Percentiles rank a stretch among this genome's conserved stretches.
Evolutionary conservation across 768 basidiomycete species (phyloP).

Genomic region (Austroboletus festivus): DNA sequence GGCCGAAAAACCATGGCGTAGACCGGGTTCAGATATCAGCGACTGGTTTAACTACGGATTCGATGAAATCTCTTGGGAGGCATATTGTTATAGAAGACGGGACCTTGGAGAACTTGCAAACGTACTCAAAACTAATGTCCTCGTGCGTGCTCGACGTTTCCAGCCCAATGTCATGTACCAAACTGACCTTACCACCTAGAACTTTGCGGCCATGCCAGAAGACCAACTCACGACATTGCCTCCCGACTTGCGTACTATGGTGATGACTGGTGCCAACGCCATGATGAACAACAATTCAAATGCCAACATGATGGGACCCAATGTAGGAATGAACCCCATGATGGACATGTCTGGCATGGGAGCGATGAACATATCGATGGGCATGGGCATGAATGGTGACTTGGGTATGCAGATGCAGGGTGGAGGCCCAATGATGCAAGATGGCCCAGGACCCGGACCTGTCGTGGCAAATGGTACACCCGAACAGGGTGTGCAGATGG

Average conservation of each 20-base stretch:
- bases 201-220: constrained; percentile 79
- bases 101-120: constrained; percentile 78
- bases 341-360: constrained; percentile 77
- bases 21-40: constrained; percentile 87
- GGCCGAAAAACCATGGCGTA: constrained; percentile 86
- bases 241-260: constrained; percentile 80
- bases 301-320: constrained; percentile 53
- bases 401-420: constrained; percentile 54
- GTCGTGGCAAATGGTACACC: constrained; percentile 37
- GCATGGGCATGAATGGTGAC: constrained; percentile 64
- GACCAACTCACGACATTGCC: constrained; percentile 76
- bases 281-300: constrained; percentile 66
- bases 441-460: constrained; percentile 35
- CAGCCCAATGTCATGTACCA: neutral
- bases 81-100: constrained; percentile 81
- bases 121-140: constrained; percentile 77
- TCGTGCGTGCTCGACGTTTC: constrained; percentile 47
- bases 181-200: constrained; percentile 40
- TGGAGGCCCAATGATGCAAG: constrained; percentile 57
- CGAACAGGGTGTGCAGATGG: constrained; percentile 38
- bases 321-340: constrained; percentile 60
- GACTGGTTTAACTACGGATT: constrained; percentile 99
- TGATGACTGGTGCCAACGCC: constrained; percentile 76
- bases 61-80: constrained; percentile 94
- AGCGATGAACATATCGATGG: constrained; percentile 49